phyloP scores from a whole-genome alignment of 1,284 basidiomycete genomes.

The Meripilus lineatus region DNA sequence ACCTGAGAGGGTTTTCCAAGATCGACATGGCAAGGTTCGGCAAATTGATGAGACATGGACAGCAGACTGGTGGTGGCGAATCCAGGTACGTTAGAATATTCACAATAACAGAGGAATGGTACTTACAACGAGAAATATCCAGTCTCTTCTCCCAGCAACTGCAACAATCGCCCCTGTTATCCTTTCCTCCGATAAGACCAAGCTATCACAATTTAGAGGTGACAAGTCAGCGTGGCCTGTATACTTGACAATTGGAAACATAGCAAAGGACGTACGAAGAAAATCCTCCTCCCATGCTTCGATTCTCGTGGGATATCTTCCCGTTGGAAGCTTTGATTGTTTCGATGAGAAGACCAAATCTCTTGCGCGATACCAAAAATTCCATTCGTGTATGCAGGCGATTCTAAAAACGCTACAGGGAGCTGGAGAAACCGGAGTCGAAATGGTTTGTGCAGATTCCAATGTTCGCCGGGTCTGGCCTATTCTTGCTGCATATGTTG shows the following conservation, averaged over 20 bases:
- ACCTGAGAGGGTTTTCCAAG: conserved; percentile 17
- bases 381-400: conserved; percentile 22
- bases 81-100: conserved; percentile 3
- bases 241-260: conserved; percentile 21
- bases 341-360: conserved; percentile 3
- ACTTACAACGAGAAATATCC: not conserved
- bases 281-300: conserved; percentile 10
- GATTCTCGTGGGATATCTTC: too few relatives aligned
- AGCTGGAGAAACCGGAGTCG: conserved; percentile 17
- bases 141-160: conserved; percentile 11
- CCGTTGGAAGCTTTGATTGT: conserved; percentile 13
- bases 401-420: conserved; percentile 15
- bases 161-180: conserved; percentile 12
- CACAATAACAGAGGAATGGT: not conserved
- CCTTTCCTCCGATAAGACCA: too few relatives aligned
- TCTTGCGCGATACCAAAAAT: conserved; percentile 13
- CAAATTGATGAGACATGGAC: conserved; percentile 18
- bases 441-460: conserved; percentile 19
- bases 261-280: conserved; percentile 13
- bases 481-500: conserved; percentile 22
- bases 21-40: conserved; percentile 6
- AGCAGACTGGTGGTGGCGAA: conserved; percentile 20
- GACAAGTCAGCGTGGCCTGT: conserved; percentile 17
- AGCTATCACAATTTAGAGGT: conserved; percentile 7
- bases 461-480: conserved; percentile 12